Base-by-base conservation (phyloP, 164 flowering plant species). In the Magnolia officinalis region DNA sequence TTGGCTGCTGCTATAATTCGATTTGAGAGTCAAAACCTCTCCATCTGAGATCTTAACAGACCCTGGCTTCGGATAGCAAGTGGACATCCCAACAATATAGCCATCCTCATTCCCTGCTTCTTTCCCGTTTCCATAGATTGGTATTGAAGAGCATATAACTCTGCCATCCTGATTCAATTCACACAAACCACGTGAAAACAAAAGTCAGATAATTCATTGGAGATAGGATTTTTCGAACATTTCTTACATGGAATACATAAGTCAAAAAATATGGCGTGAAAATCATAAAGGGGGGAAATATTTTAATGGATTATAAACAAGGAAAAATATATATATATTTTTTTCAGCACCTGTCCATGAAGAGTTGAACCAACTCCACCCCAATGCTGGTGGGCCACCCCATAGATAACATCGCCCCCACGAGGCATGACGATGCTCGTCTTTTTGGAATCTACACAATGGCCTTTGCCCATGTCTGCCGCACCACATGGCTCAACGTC, bases 21-120 rank as follows among this genome's bases (percentile, higher is more conserved):
- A 93, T 76, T 85, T 92, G 45, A 95, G 66, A 66, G 82, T 74
- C 72, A 95, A 75, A 14, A 80, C 79, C 83, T 95, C 97, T 23
- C 93, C 91, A 63, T 87, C 79, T 20, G 78, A 58, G 49, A 92
- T 84, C 77, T 84, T 83, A 77, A 89, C 81, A 6, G 96, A 83
- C 18, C 93, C 93, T 8, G 94, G 92, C 68, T 84, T 61, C 59
- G 98, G 98, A 80, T 91, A 92, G 80, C 97, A 95, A 0, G 94
- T 85, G 7, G 96, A 86, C 97, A 95, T 95, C 76, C 98, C 98
- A 19, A 91, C 93, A 65, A 94, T 87, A 75, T 91, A 94, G 66
- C 92, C 96, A 77, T 82, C 86, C 76, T 92, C 97, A 70, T 95
- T 83, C 72, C 97, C 97, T 23, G 86, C 84, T 80, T 90, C 89